Evolutionary conservation across 805 yeast genomes (phyloP).

Genomic region (Candida ficus): DNA sequence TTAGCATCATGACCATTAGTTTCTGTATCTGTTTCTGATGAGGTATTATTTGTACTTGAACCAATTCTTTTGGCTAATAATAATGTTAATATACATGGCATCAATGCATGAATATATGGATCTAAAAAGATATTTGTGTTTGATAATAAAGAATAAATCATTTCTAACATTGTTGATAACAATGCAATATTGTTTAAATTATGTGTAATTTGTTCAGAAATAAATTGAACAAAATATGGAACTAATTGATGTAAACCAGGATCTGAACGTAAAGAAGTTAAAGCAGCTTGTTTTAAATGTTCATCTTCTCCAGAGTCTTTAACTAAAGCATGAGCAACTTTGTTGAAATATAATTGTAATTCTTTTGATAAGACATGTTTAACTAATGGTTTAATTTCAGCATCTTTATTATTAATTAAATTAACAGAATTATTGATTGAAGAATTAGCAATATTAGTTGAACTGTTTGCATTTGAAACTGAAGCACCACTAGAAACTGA

Average conservation of each 20-base stretch:
- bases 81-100: slow-evolving; percentile 93
- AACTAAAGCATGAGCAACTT: slow-evolving; percentile 74
- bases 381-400: slow-evolving; percentile 81
- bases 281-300: slow-evolving; percentile 68
- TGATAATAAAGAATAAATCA: slow-evolving; percentile 75
- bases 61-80: slow-evolving; percentile 89
- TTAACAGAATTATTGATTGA: slow-evolving; percentile 3
- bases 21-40: neutral
- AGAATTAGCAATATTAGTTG: slow-evolving; percentile 1
- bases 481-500: slow-evolving; percentile 29
- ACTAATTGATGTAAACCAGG: slow-evolving; percentile 96
- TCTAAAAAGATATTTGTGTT: slow-evolving; percentile 85
- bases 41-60: slow-evolving; percentile 20
- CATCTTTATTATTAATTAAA: slow-evolving; percentile 31
- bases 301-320: slow-evolving; percentile 43
- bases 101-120: slow-evolving; percentile 92
- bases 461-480: slow-evolving; percentile 10
- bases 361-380: slow-evolving; percentile 94
- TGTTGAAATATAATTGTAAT: slow-evolving; percentile 87
- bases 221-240: slow-evolving; percentile 93
- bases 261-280: slow-evolving; percentile 79
- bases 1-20: neutral
- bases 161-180: slow-evolving; percentile 81
- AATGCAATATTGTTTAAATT: slow-evolving; percentile 69
- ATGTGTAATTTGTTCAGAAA: slow-evolving; percentile 91